Percentiles rank a stretch among this genome's conserved stretches.
These are phyloP conservation scores for Boletus pseudo-olivaceus DNA, from an alignment of 768 basidiomycete genomes.

Conservation along the genomic window DNA sequence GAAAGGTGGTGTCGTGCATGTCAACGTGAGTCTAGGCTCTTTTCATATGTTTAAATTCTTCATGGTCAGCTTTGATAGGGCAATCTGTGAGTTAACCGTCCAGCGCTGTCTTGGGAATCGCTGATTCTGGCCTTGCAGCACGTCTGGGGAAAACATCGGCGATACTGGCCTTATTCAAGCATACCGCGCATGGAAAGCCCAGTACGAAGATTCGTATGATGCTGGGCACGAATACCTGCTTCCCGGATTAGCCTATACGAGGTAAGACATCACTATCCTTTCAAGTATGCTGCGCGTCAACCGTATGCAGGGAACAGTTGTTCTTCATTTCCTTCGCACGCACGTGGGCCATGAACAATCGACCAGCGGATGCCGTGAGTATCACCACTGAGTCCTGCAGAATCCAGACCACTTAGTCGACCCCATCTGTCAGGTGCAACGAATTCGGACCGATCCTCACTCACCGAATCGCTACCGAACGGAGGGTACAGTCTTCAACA, in stretches of 20 bases:
- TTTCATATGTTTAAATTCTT: not conserved
- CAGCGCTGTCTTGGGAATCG: not conserved
- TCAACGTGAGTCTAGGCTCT: conserved; percentile 58
- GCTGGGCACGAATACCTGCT: conserved; percentile 68
- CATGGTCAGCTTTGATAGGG: conserved; percentile 43
- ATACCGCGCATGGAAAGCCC: conserved; percentile 87
- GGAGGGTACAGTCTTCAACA: conserved; percentile 83
- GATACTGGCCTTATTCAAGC: conserved; percentile 84
- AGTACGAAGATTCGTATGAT: conserved; percentile 56
- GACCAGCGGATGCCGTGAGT: conserved; percentile 70
- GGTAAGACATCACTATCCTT: conserved; percentile 37
- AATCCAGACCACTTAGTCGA: not conserved
- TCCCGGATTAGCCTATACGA: conserved; percentile 75
- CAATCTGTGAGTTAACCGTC: conserved; percentile 54
- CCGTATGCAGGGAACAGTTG: conserved; percentile 69
- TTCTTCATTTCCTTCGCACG: conserved; percentile 92
- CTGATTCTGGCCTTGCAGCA: conserved; percentile 43
- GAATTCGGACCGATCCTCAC: conserved; percentile 85
- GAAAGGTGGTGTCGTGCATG: conserved; percentile 75
- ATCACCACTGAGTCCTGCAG: not conserved
- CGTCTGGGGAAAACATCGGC: conserved; percentile 89
- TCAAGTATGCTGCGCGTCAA: not conserved
- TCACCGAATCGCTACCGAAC: conserved; percentile 78
- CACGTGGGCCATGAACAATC: conserved; percentile 83
- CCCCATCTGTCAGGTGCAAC: conserved; percentile 49